Evolutionary conservation across 176 grass and related monocot species (phyloP).

Genomic region (Tillandsia fasciculata): DNA sequence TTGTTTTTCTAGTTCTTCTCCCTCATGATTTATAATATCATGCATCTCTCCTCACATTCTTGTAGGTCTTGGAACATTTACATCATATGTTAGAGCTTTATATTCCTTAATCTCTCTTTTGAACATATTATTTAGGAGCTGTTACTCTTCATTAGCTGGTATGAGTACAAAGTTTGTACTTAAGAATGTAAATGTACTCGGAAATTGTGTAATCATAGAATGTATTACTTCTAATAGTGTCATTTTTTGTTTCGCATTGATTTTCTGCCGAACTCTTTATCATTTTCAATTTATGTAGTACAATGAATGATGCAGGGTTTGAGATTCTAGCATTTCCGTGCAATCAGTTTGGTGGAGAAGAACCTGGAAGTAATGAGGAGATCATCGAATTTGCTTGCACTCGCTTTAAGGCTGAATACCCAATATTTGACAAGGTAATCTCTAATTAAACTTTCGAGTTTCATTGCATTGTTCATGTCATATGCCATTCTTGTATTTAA

Average conservation of each 20-base stretch:
- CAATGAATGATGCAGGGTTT: slow-evolving; percentile 34
- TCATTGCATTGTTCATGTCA: not conserved
- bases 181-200: too few species aligned
- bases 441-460: not conserved
- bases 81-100: too few species aligned
- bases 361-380: slow-evolving; percentile 74
- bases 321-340: slow-evolving; percentile 81
- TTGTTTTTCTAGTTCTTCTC: too few species aligned
- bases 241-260: not conserved
- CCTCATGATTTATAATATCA: too few species aligned
- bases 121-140: too few species aligned
- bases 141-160: too few species aligned
- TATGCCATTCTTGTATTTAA: not conserved
- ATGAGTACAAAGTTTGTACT: too few species aligned
- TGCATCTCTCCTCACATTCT: not conserved
- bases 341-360: slow-evolving; percentile 77
- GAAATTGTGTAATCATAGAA: too few species aligned
- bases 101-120: too few species aligned
- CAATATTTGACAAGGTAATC: slow-evolving; percentile 91
- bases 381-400: slow-evolving; percentile 86
- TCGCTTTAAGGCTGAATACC: slow-evolving; percentile 89
- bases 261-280: not conserved
- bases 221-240: not conserved
- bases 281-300: not conserved
- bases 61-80: too few species aligned